Conservation (phyloP, 768 basidiomycete genomes). For the Tulasnella sp. region DNA sequence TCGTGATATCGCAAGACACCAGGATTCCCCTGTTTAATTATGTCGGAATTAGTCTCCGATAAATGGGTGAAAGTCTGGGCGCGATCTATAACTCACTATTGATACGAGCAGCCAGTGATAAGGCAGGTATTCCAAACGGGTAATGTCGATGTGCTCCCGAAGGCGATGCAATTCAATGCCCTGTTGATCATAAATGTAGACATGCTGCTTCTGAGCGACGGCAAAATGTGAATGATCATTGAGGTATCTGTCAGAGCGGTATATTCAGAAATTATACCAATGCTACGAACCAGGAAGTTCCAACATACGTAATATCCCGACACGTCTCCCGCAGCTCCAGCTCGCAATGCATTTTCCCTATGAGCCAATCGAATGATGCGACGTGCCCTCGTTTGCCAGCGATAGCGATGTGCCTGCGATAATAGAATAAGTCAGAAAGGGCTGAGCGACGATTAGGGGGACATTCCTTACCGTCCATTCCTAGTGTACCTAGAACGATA, state of each 20-base stretch:
- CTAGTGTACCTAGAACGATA: slow-evolving; percentile 84
- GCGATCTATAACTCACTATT: slow-evolving; percentile 57
- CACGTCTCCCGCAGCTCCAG: slow-evolving; percentile 88
- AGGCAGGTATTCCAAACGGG: slow-evolving; percentile 86
- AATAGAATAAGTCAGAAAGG: neutral
- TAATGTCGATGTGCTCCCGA: slow-evolving; percentile 84
- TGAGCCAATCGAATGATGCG: slow-evolving; percentile 92
- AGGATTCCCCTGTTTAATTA: slow-evolving; percentile 67
- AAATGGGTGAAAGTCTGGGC: slow-evolving; percentile 14
- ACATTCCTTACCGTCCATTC: slow-evolving; percentile 72
- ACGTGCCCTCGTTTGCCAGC: slow-evolving; percentile 83
- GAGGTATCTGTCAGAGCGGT: slow-evolving; percentile 61
- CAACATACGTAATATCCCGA: slow-evolving; percentile 82
- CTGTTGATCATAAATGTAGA: slow-evolving; percentile 92
- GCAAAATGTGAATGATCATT: slow-evolving; percentile 94
- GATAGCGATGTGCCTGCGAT: slow-evolving; percentile 76
- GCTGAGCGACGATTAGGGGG: slow-evolving; percentile 40
- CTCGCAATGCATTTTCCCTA: slow-evolving; percentile 82
- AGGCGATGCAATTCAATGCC: slow-evolving; percentile 91
- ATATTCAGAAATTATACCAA: slow-evolving; percentile 28
- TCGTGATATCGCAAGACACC: slow-evolving; percentile 97
- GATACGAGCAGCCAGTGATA: slow-evolving; percentile 94
- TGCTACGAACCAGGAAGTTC: neutral
- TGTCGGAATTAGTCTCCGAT: neutral
- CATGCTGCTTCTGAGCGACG: slow-evolving; percentile 94